Evolutionary conservation across 352 stramenopile species (phyloP), one percentile per base, ranked within the genome.

Genomic region (Blastocystis sp.): DNA sequence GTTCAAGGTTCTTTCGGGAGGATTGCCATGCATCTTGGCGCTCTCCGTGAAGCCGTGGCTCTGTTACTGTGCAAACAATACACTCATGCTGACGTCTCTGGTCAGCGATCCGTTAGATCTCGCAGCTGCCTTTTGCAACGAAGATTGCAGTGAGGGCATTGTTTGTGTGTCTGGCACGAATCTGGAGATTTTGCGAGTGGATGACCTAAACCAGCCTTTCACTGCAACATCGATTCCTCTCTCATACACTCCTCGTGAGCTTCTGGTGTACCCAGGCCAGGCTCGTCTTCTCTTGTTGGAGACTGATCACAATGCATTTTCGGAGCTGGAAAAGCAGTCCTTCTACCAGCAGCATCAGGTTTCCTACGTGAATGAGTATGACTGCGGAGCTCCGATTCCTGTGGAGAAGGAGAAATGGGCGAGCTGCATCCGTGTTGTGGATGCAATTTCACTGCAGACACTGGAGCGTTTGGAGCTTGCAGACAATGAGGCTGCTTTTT

Each of bases 1-100:
- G 20, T 97, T 97, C 64, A 94, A 95, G 26, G 93, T 98, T 26
- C 90, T 92, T 0, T 91, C 98, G 0, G 63, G 41, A 0, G 20
- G 61, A 13, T 26, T 37, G 5, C 59, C 54, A 8, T 75, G 95
- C n/a, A 94, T 98, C 4, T 91, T 99, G 20, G 95, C 97, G 8
- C 92, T 99, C 1, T 98, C 95, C n/a, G 94, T 93, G 59, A 93
- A 96, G 26, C 93, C 97, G 20, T 99, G 97, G 97, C 95, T 99
- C 20, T 96, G 93, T 11, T 98, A 97, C 90, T 96, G 94, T 63
- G 92, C 96, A 73, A 93, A 96, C 47, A 96, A 91, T 45, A 61
- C 93, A 9, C 94, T 96, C 61, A 94, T 97, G 87, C 92, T 98
- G 55, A 96, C 95, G 4, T 97, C 97, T 0, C 91, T 99, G 11